Evolutionary conservation across 2,329 filamentous ascomycete species (phyloP).

Genomic region (Lomentospora prolificans): DNA sequence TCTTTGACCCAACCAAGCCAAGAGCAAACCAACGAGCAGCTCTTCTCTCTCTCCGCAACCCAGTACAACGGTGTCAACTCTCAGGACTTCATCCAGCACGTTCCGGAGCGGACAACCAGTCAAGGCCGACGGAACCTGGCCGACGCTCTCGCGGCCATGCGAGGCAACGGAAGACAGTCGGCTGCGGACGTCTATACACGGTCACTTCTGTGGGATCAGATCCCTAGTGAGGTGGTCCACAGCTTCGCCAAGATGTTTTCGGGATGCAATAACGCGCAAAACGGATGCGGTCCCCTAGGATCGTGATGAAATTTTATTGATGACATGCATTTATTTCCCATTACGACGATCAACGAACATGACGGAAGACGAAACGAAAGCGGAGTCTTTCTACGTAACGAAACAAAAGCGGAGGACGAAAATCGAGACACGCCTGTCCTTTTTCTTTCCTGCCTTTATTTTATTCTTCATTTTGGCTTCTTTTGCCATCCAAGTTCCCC

Average conservation of each 20-base stretch:
- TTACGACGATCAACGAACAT: not conserved
- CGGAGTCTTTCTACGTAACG: not conserved
- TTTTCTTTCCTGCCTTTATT: slow-evolving; percentile 13
- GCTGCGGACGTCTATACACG: slow-evolving; percentile 87
- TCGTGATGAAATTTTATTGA: slow-evolving; percentile 9
- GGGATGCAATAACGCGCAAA: slow-evolving; percentile 49
- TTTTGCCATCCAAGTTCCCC: not conserved
- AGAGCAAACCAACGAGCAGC: slow-evolving; percentile 78
- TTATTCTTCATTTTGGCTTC: slow-evolving; percentile 13
- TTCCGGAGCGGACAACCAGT: slow-evolving; percentile 42
- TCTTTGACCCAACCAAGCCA: slow-evolving; percentile 65
- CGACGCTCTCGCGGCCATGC: slow-evolving; percentile 72
- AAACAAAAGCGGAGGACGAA: slow-evolving; percentile 1
- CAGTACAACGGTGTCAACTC: slow-evolving; percentile 83
- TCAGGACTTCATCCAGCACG: slow-evolving; percentile 55
- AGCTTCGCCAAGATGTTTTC: slow-evolving; percentile 89
- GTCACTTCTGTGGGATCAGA: slow-evolving; percentile 87
- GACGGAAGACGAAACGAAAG: not conserved
- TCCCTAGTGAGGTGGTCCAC: slow-evolving; percentile 81
- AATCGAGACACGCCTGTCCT: not conserved
- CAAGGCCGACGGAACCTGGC: slow-evolving; percentile 65
- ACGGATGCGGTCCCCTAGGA: not conserved
- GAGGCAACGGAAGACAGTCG: slow-evolving; percentile 57
- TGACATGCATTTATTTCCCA: slow-evolving; percentile 12
- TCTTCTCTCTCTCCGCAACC: slow-evolving; percentile 74